Percentiles rank a stretch among this genome's conserved stretches.
These are phyloP conservation scores for Lasiodiplodia citricola DNA, from an alignment of 2,329 filamentous ascomycete genomes.

Conservation along the genomic window DNA sequence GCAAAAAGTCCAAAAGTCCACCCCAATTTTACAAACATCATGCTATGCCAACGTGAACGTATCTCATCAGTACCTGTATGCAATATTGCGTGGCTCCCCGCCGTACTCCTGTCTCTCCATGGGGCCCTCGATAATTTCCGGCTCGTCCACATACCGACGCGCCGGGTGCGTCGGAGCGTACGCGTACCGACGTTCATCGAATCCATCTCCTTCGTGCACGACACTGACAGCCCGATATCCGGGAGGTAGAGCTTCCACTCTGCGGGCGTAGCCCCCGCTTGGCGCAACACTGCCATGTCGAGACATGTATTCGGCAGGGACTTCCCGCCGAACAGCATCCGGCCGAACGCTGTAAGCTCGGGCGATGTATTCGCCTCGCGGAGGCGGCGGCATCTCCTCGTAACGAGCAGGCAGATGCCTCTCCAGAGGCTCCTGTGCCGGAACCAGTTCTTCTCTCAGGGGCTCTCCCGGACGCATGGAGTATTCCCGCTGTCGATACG, in stretches of 20 bases:
- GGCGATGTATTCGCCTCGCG: slow-evolving; percentile 38
- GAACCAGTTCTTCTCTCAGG: slow-evolving; percentile 26
- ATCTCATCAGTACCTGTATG: slow-evolving; percentile 40
- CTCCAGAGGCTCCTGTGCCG: slow-evolving; percentile 33
- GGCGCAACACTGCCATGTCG: slow-evolving; percentile 51
- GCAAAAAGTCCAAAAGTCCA: background rate
- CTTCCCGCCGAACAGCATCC: slow-evolving; percentile 42
- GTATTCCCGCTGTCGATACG: slow-evolving; percentile 64
- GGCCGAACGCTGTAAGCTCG: slow-evolving; percentile 48
- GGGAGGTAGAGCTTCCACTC: slow-evolving; percentile 34
- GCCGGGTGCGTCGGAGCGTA: slow-evolving; percentile 33
- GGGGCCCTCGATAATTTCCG: slow-evolving; percentile 29
- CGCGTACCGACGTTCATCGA: slow-evolving; percentile 41
- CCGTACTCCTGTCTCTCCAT: slow-evolving; percentile 37
- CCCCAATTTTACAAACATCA: slow-evolving; percentile 3
- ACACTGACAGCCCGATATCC: slow-evolving; percentile 50
- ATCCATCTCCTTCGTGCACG: slow-evolving; percentile 38
- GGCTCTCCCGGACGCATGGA: slow-evolving; percentile 54
- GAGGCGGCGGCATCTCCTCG: slow-evolving; percentile 43
- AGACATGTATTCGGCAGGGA: slow-evolving; percentile 39
- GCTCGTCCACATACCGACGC: slow-evolving; percentile 51
- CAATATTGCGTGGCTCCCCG: slow-evolving; percentile 40
- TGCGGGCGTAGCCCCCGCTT: slow-evolving; percentile 34
- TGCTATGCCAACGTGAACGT: slow-evolving; percentile 1
- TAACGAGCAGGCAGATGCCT: slow-evolving; percentile 39